Base-by-base conservation (phyloP, 139 green algal genomes). In the Marvania coccoides region DNA sequence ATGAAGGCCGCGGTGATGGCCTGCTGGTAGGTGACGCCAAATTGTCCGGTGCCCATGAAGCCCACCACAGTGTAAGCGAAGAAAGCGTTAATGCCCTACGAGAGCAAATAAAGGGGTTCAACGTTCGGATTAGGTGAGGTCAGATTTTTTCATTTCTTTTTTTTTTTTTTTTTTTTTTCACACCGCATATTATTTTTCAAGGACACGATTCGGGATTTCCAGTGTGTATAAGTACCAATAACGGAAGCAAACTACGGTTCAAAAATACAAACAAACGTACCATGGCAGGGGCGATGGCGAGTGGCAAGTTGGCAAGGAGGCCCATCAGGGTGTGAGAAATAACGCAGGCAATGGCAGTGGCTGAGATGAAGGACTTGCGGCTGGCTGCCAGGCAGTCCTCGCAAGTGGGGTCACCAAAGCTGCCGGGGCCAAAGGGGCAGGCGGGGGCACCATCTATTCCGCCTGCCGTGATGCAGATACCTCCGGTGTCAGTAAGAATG, bases 51-150 rank as follows among this genome's bases (percentile, higher is more conserved):
- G 53, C 74, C 79, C 34, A 75, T 64, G 72, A 69, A 91, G 58
- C 84, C 82, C 3, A 92, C 85, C 23, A 89, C 79, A 0, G 76
- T 85, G 74, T 87, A 92, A 7, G 82, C 69, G 64, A 91, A 93
- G 72, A 85, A 93, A 10, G 85, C 80, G 45, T 89, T 89, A 30
- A 29, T 40, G 6, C 26, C 30, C 15, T 30, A 15, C 46, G 12
- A n/a, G n/a, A n/a, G n/a, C n/a, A n/a, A n/a, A n/a, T n/a, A n/a
- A n/a, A n/a, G n/a, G 9, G 10, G 12, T 9, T 9, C 38, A 46
- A 46, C 12, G 9, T 12, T 30, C 8, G 24, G 45, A 15, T n/a
- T 30, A n/a, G 8, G 45, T 53, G 6, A 24, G 19, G 28, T 5
- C 6, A 12, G 8, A 53, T 15, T 6, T 6, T 53, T 24, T 53